Percentiles rank a stretch among this genome's conserved stretches.
Evolutionary conservation across 1,284 basidiomycete species (phyloP).

Genomic region (Ceratobasidium sp.): DNA sequence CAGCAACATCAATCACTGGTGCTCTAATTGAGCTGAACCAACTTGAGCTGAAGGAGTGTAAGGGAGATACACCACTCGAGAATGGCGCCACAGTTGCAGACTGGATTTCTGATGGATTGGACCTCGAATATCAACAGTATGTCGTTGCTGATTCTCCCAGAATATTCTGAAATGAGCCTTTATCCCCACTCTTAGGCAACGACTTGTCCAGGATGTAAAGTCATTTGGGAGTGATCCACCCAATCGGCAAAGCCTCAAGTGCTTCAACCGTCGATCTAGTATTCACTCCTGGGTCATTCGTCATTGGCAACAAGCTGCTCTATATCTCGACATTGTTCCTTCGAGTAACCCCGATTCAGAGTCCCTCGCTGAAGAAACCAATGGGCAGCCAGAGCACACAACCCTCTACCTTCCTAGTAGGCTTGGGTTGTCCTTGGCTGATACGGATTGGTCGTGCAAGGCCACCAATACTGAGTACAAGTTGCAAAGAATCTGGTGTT

Average conservation of each 20-base stretch:
- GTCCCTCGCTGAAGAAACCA: not conserved
- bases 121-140: too few relatives aligned
- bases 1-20: too few relatives aligned
- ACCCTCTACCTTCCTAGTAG: not conserved
- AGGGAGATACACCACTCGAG: too few relatives aligned
- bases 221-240: not conserved
- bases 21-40: too few relatives aligned
- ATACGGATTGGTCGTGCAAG: not conserved
- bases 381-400: not conserved
- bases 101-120: too few relatives aligned
- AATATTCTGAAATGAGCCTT: too few relatives aligned
- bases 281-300: not conserved
- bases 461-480: not conserved
- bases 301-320: not conserved
- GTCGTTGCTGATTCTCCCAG: too few relatives aligned
- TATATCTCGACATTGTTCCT: not conserved
- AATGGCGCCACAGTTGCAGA: too few relatives aligned
- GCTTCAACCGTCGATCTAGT: not conserved
- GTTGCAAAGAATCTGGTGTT: not conserved
- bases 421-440: not conserved
- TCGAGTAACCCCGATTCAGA: not conserved
- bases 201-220: not conserved
- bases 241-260: not conserved
- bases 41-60: too few relatives aligned
- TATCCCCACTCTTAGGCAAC: not conserved